Conservation (phyloP, 2,329 filamentous ascomycete species). For the Penicillium verrucosum region DNA sequence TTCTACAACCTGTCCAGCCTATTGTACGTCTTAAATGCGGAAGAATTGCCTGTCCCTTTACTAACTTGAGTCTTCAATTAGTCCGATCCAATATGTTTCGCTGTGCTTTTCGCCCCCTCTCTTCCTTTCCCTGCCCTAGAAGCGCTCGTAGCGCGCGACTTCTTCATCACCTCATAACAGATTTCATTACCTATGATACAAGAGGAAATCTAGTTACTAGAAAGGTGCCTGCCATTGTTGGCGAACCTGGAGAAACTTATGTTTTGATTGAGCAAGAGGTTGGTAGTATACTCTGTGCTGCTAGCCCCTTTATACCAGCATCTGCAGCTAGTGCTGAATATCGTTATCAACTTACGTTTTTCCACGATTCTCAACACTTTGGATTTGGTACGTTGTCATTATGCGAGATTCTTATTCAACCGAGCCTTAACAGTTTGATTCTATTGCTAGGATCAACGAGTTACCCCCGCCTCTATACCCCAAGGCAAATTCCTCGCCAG, state of each 20-base stretch:
- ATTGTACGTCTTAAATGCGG: neutral
- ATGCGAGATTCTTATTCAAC: neutral
- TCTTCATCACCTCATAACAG: constrained; percentile 23
- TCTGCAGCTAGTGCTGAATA: constrained; percentile 12
- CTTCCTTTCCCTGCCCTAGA: constrained; percentile 5
- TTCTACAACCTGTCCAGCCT: neutral
- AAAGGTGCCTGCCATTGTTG: constrained; percentile 24
- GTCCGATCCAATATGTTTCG: constrained; percentile 14
- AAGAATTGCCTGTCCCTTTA: neutral
- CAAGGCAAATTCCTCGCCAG: constrained; percentile 17
- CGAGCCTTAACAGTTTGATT: neutral
- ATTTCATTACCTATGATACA: constrained; percentile 19
- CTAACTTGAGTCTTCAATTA: neutral
- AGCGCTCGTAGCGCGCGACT: constrained; percentile 11
- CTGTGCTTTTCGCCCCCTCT: constrained; percentile 9
- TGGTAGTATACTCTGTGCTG: constrained; percentile 20
- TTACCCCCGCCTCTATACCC: constrained; percentile 25
- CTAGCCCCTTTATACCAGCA: neutral
- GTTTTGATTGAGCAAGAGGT: constrained; percentile 22
- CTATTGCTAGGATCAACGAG: constrained; percentile 14
- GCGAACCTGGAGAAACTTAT: constrained; percentile 23
- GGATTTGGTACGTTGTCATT: constrained; percentile 16
- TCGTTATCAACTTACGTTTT: constrained; percentile 27
- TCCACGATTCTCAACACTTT: constrained; percentile 28
- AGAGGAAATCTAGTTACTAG: constrained; percentile 17